phyloP scores from a whole-genome alignment of 352 stramenopile genomes.

The Phytophthora pistaciae region DNA sequence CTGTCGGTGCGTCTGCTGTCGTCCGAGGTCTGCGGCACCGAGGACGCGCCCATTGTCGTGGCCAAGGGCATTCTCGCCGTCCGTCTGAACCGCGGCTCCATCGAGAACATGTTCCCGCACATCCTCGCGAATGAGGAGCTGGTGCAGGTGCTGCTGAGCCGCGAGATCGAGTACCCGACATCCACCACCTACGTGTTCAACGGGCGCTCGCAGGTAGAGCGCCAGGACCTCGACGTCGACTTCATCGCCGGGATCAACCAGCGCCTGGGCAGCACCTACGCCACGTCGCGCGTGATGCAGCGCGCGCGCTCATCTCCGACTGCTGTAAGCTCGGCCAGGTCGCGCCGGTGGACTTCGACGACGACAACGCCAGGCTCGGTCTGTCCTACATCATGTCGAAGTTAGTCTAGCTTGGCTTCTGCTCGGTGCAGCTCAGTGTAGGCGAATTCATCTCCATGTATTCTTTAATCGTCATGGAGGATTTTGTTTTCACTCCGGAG shows the following conservation, averaged over 20 bases:
- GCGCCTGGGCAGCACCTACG: conserved; percentile 36
- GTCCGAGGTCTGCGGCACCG: conserved; percentile 53
- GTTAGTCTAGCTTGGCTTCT: background rate
- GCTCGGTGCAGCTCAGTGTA: background rate
- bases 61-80: conserved; percentile 51
- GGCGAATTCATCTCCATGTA: conserved; percentile 3
- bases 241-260: conserved; percentile 59
- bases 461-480: background rate
- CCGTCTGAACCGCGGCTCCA: conserved; percentile 57
- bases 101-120: conserved; percentile 77
- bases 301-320: conserved; percentile 45
- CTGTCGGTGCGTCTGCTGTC: conserved; percentile 46
- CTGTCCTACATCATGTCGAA: conserved; percentile 31
- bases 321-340: conserved; percentile 34
- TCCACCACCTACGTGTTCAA: conserved; percentile 70
- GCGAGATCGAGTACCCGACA: conserved; percentile 61
- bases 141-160: conserved; percentile 62
- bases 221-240: conserved; percentile 64
- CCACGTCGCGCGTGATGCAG: conserved; percentile 43
- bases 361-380: conserved; percentile 1
- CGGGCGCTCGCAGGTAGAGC: conserved; percentile 53
- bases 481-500: background rate
- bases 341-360: background rate
- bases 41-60: conserved; percentile 61
- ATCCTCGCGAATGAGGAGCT: conserved; percentile 63